These are phyloP conservation scores for Castanopsis chinensis DNA, from an alignment of 306 rosid species.

Conservation along the genomic window DNA sequence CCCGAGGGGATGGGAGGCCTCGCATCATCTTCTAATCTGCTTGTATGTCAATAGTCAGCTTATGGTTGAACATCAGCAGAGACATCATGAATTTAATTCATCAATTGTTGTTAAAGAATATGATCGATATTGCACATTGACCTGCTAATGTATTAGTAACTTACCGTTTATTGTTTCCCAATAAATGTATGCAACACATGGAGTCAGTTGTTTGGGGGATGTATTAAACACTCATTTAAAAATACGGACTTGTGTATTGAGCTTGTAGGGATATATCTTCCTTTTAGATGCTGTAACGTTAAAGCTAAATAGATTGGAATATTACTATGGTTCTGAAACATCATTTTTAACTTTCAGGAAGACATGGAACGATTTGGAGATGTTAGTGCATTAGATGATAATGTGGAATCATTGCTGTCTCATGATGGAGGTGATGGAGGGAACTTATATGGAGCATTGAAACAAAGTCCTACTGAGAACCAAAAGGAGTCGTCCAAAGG, in stretches of 20 bases:
- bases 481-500: conserved; percentile 69
- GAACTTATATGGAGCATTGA: conserved; percentile 73
- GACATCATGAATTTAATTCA: not conserved
- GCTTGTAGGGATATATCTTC: not conserved
- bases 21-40: conserved; percentile 70
- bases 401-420: conserved; percentile 83
- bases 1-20: conserved; percentile 78
- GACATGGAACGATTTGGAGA: conserved; percentile 82
- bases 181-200: not conserved
- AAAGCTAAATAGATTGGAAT: not conserved
- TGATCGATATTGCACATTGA: not conserved
- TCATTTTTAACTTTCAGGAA: conserved; percentile 48
- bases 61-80: not conserved
- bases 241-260: not conserved
- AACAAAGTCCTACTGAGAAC: conserved; percentile 68
- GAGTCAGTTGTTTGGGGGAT: not conserved
- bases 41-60: conserved; percentile 39
- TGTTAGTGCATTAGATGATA: conserved; percentile 78
- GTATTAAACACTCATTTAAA: conserved; percentile 11
- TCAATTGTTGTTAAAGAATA: not conserved
- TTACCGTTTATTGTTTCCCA: not conserved
- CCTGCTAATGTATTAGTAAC: not conserved
- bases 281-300: not conserved
- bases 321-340: not conserved
- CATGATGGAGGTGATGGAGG: conserved; percentile 78